Evolutionary conservation across 352 stramenopile species (phyloP), one percentile per base, ranked within the genome.

Genomic region (Phytophthora tentaculata): DNA sequence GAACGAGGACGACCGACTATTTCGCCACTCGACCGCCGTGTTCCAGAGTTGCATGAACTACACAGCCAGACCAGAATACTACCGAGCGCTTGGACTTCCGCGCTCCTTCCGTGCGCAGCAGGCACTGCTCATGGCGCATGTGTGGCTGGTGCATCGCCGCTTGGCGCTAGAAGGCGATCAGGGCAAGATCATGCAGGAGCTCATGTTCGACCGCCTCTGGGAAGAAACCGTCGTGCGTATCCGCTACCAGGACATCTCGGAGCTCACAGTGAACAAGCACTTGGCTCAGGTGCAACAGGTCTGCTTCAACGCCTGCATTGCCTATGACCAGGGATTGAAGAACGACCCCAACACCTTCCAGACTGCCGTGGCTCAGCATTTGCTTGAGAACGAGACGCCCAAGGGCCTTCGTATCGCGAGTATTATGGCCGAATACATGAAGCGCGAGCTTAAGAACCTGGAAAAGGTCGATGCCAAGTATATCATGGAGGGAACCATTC

Each of bases 151-250:
- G 43, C 97, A 99, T 73, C 95, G 94, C 56, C 94, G 96, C 28
- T 74, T 99, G 47, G 78, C 97, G 43, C 67, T 83, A 9, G 84
- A 95, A 54, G 86, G 93, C 64, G 70, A 84, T 3, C 70, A 93
- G 10, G 86, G 87, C 52, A 92, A 93, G 72, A 55, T 95, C 53
- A 86, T 97, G 77, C 88, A 99, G 77, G 96, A 99, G 76, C 85
- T 98, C 71, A 79, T 99, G 56, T 99, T 99, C 77, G 95, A 99
- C 68, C 92, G 96, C 19, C 86, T 99, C 19, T 99, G 96, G 97
- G 94, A 98, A 62, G 96, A 99, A 72, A 98, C 95, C 0, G 78
- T 87, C 17, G 84, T 96, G 64, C 90, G 97, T 20, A 98, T 99
- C 64, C 92, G 97, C 16, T 88, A 86, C 52, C 74, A 92, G 69